Evolutionary conservation across 208 protist species (phyloP), one percentile per base, ranked within the genome.

Genomic region (Novymonas esmeraldas): DNA sequence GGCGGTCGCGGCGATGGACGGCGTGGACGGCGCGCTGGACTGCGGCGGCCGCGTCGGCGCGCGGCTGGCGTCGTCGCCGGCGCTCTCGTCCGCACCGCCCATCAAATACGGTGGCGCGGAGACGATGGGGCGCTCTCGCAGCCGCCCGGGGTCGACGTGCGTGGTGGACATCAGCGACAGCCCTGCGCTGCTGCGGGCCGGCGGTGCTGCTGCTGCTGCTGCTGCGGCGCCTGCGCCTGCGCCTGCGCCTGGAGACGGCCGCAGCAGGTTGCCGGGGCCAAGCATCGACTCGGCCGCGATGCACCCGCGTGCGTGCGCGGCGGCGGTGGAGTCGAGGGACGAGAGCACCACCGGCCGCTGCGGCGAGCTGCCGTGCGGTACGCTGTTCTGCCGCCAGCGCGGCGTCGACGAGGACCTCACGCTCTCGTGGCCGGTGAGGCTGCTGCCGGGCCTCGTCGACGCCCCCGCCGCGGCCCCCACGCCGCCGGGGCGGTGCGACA

Each of bases 261-360:
- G 36, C 7, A 41, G 36, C 36, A n/a, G n/a, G n/a, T n/a, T 16
- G 22, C 6, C n/a, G 45, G 6, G 14, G 45, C 6, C 10, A 6
- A n/a, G n/a, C 45, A 22, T 64, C 16, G 62, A 68, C 55, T 52
- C 70, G 14, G 62, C 70, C 14, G 70, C 70, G 41, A 76, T 69
- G 28, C 63, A n/a, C 7, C 44, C 56, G 3, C 70, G 63, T 7
- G 70, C 63, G 28, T 65, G 61, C 9, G 61, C 70, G 2, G 70
- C 54, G 0, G 70, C 70, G 3, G 70, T 64, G 0, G 62, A 41
- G 62, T 76, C 61, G 22, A 76, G 49, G n/a, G 70, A 39, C 0
- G 70, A 76, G 5, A 76, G 70, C 18, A 76, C 33, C 2, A 76
- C 70, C 1, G 70, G 70, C 29, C 70, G 46, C 62, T 59, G 52